A percentile compares a stretch with the other conserved stretches of the same genome.
Conservation (phyloP, 176 grass and related monocot species). For the bread wheat (Triticum aestivum) region IWGSC_CS_RefSeq_v2.1 NC_057796.1:19547581-19548080, state of each 20-base stretch:
- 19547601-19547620: slow-evolving; percentile 46
- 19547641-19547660: slow-evolving; percentile 49
- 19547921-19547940: not conserved
- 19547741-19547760: slow-evolving; percentile 90
- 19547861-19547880: slow-evolving; percentile 56
- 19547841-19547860: slow-evolving; percentile 64
- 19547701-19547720: slow-evolving; percentile 87
- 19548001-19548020: slow-evolving; percentile 2
- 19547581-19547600: slow-evolving; percentile 68
- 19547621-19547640: slow-evolving; percentile 68
- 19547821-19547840: slow-evolving; percentile 78
- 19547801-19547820: slow-evolving; percentile 86
- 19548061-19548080: not conserved
- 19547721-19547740: slow-evolving; percentile 92
- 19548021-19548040: slow-evolving; percentile 20
- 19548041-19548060: not conserved
- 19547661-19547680: slow-evolving; percentile 96
- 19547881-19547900: not conserved
- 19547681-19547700: slow-evolving; percentile 81
- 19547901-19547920: not conserved
- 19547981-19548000: not conserved
- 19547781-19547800: slow-evolving; percentile 99
- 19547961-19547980: not conserved
- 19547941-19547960: not conserved
- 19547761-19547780: slow-evolving; percentile 75